phyloP scores from a whole-genome alignment of 192 early-diverging fungal genomes.

The Umbelopsis vinacea region DNA sequence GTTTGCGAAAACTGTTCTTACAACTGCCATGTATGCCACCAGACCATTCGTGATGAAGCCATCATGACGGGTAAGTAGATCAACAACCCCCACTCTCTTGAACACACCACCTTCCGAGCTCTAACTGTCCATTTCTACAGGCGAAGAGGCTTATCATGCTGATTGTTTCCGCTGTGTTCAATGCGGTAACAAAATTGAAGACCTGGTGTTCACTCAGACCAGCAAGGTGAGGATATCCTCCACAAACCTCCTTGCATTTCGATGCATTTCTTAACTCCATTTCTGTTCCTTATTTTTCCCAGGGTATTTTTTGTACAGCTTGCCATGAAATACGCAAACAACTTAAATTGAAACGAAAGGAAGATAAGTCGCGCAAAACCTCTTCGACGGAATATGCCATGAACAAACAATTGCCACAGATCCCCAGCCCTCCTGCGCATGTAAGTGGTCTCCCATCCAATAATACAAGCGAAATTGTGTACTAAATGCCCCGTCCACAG shows the following conservation, averaged over 20 bases:
- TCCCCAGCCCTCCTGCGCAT: not conserved
- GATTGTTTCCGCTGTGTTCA: slow-evolving; percentile 83
- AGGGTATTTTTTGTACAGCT: slow-evolving; percentile 77
- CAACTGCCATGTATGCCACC: slow-evolving; percentile 73
- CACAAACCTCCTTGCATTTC: not conserved
- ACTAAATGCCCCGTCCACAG: not conserved
- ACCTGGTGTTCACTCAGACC: slow-evolving; percentile 81
- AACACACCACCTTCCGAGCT: not conserved
- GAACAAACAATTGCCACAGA: slow-evolving; percentile 2
- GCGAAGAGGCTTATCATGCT: slow-evolving; percentile 80
- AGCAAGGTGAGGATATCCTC: slow-evolving; percentile 55
- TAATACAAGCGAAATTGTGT: not conserved
- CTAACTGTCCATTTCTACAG: slow-evolving; percentile 31
- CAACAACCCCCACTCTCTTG: not conserved
- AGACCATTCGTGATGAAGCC: slow-evolving; percentile 80
- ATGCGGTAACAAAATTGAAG: slow-evolving; percentile 75
- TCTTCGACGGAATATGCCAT: not conserved
- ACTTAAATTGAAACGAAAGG: slow-evolving; percentile 59
- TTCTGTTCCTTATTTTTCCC: not conserved
- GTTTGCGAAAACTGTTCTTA: slow-evolving; percentile 86
- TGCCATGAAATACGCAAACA: slow-evolving; percentile 75
- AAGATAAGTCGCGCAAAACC: slow-evolving; percentile 35
- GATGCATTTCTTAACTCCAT: not conserved
- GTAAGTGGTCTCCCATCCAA: too few species aligned
- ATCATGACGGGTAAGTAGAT: slow-evolving; percentile 72